Evolutionary conservation across 345 rosid genomes (phyloP).

Genomic region (Geranium rotundifolium): DNA sequence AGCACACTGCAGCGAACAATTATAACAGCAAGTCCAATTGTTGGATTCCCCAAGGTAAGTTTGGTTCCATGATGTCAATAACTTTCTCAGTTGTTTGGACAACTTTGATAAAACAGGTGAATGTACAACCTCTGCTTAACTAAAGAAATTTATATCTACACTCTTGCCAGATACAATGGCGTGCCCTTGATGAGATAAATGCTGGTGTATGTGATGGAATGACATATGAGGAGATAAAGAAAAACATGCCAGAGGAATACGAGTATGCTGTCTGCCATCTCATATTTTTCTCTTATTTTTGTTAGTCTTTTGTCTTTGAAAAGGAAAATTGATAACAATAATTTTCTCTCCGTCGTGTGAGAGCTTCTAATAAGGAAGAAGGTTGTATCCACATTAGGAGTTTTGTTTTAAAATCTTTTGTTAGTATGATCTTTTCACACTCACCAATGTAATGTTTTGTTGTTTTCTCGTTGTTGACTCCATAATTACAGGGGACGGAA

Average conservation of each 20-base stretch:
- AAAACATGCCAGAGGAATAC: conserved; percentile 91
- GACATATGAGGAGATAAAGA: conserved; percentile 92
- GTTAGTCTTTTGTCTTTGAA: background rate
- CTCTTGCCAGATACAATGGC: conserved; percentile 88
- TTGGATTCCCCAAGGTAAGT: conserved; percentile 87
- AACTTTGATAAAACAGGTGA: background rate
- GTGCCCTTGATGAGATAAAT: conserved; percentile 96
- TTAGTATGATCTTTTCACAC: background rate
- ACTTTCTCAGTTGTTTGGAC: background rate
- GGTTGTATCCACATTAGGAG: no score
- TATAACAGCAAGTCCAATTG: conserved; percentile 74
- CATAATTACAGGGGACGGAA: conserved; percentile 47
- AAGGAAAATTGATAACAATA: background rate
- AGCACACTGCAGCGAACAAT: conserved; percentile 94
- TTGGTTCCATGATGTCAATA: conserved; percentile 2
- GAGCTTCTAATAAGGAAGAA: background rate
- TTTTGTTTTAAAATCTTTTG: no score
- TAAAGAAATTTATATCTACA: background rate
- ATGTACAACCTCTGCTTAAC: background rate
- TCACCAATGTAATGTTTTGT: background rate
- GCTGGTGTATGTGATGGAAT: conserved; percentile 99
- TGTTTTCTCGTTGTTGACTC: background rate
- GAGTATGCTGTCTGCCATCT: conserved; percentile 47
- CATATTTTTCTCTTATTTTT: background rate
- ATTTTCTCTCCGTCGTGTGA: background rate